phyloP scores from a whole-genome alignment of 1,284 basidiomycete genomes.

The Ustanciosporium gigantosporum region DNA sequence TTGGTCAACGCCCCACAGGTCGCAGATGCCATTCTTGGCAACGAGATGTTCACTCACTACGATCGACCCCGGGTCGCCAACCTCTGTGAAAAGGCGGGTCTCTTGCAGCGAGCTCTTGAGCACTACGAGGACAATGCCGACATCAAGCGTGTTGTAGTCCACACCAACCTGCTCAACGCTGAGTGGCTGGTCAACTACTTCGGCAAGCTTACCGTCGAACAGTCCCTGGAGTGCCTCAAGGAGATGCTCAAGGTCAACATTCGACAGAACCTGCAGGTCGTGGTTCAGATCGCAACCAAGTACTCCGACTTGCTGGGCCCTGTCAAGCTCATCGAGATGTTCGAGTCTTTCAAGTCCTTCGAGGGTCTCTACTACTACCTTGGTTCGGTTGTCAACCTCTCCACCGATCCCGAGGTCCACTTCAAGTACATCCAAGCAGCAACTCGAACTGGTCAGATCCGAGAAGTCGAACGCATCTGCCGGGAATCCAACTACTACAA shows the following conservation, averaged over 20 bases:
- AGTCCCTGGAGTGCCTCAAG: conserved; percentile 92
- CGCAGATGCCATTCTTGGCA: conserved; percentile 97
- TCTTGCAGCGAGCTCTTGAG: conserved; percentile 92
- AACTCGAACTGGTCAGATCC: conserved; percentile 94
- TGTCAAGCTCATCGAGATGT: conserved; percentile 97
- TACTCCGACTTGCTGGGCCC: conserved; percentile 98
- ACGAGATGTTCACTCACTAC: conserved; percentile 98
- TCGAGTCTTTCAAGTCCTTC: conserved; percentile 96
- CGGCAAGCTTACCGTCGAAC: conserved; percentile 95
- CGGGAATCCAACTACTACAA: conserved; percentile 97
- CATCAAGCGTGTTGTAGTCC: conserved; percentile 97
- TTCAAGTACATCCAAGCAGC: conserved; percentile 99
- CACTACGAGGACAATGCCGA: conserved; percentile 95
- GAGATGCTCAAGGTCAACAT: conserved; percentile 98
- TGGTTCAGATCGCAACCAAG: conserved; percentile 97
- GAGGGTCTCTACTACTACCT: conserved; percentile 98
- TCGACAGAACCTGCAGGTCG: conserved; percentile 93
- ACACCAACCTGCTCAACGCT: conserved; percentile 81
- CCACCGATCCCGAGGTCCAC: conserved; percentile 94
- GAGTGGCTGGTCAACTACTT: conserved; percentile 99
- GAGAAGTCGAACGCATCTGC: conserved; percentile 98
- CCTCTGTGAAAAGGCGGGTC: conserved; percentile 95
- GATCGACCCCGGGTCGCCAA: conserved; percentile 96
- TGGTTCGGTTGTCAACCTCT: conserved; percentile 95
- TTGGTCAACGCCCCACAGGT: conserved; percentile 96